Evolutionary conservation across 352 stramenopile genomes (phyloP).

Genomic region (Phytophthora hybrid): DNA sequence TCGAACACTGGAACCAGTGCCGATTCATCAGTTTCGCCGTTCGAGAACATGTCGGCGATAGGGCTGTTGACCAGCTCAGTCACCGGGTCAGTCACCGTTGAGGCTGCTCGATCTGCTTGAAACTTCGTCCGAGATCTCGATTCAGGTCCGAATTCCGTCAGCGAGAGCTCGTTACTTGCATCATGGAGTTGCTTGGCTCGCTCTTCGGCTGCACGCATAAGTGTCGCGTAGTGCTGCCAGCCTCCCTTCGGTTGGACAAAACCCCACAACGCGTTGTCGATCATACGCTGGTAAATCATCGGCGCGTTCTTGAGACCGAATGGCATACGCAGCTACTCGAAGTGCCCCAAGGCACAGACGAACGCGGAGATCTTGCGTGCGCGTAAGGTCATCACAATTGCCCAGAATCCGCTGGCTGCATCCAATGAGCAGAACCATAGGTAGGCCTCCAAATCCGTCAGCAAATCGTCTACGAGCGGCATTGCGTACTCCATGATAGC

Average conservation of each 20-base stretch:
- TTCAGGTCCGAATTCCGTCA: background rate
- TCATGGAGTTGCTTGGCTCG: background rate
- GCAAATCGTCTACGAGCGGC: background rate
- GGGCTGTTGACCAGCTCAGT: background rate
- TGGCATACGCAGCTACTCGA: slow-evolving; percentile 11
- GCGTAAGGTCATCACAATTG: background rate
- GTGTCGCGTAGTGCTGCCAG: background rate
- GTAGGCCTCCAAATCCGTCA: background rate
- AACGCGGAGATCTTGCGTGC: slow-evolving; percentile 3
- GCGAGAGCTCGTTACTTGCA: background rate
- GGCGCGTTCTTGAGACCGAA: slow-evolving; percentile 8
- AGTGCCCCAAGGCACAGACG: slow-evolving; percentile 9
- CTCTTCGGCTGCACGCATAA: background rate
- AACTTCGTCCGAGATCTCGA: background rate
- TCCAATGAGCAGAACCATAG: slow-evolving; percentile 2
- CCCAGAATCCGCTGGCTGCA: slow-evolving; percentile 5
- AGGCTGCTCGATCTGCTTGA: background rate
- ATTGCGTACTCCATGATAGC: background rate
- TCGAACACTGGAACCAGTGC: background rate
- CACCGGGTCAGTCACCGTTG: background rate
- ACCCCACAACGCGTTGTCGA: background rate
- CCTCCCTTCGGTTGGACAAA: slow-evolving; percentile 1
- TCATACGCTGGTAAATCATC: slow-evolving; percentile 12
- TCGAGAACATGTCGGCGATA: background rate
- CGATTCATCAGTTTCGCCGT: background rate